A percentile compares a stretch with the other conserved stretches of the same genome.
phyloP scores from a whole-genome alignment of 805 yeast species.

The Kuraishia hungarica region DNA sequence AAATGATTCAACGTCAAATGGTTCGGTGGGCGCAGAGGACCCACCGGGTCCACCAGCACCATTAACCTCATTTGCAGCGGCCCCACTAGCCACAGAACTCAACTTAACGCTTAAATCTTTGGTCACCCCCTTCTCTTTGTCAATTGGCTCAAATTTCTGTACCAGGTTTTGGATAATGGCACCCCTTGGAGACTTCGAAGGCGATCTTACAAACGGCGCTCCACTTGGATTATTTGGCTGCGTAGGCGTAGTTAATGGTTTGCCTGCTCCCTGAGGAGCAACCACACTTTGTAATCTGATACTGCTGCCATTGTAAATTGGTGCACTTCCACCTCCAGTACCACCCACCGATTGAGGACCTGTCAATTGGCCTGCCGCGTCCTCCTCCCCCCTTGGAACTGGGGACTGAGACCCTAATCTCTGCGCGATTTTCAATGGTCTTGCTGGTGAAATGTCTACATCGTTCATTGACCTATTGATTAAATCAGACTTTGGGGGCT shows the following conservation, averaged over 20 bases:
- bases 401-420: conserved; percentile 16
- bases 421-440: conserved; percentile 64
- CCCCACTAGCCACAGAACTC: no score
- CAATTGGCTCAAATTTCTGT: background rate
- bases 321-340: background rate
- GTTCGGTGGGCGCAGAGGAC: conserved; percentile 14
- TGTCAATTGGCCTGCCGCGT: background rate
- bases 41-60: background rate
- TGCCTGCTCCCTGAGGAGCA: background rate
- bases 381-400: background rate
- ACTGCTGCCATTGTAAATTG: background rate
- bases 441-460: conserved; percentile 35
- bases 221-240: background rate
- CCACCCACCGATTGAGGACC: background rate
- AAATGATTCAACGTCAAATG: conserved; percentile 66
- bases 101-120: no score
- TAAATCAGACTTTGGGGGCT: background rate
- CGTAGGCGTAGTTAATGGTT: background rate
- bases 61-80: no score
- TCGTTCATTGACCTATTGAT: conserved; percentile 2
- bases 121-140: no score
- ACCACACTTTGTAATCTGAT: background rate
- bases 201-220: background rate
- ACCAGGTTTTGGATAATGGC: background rate
- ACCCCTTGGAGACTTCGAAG: background rate